Evolutionary conservation across 2,329 filamentous ascomycete genomes (phyloP), one percentile per base, ranked within the genome.

Genomic region (Ceratocystis papillata): DNA sequence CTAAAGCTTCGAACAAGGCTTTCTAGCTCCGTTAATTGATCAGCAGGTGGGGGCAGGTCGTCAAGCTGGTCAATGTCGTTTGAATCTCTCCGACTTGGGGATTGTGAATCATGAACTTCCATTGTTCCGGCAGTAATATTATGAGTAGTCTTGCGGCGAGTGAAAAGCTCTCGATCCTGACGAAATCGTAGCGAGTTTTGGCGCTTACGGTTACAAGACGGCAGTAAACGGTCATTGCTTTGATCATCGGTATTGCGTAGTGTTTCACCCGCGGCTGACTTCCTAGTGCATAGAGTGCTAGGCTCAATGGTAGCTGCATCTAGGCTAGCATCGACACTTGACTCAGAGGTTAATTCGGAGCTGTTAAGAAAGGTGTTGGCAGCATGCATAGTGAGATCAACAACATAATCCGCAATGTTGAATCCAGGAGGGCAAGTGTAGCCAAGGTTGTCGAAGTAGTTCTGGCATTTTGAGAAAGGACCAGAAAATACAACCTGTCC

Each of bases 351-450:
- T 8, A 78, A 75, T 15, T 82, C 83, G 65, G 87, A 83, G 44
- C 87, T 82, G 30, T 73, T 44, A 2, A 83, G 77, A 5, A 81
- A 78, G 22, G 79, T 82, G 57, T 81, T 80, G 67, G 89, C 84
- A 28, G 91, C 92, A 74, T 99, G 94, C 93, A 99, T 97, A 0
- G 94, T 97, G 50, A 99, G 81, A 74, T 99, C 94, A 37, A 99
- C 92, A 4, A 99, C 83, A 73, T 96, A 99, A 74, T 99, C 94
- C 3, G 94, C 94, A 75, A 99, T 97, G 72, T 99, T 99, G 82
- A 97, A 99, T 1, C 95, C 95, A 28, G 92, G 88, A 10, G 94
- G 94, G 73, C 95, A 99, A 62, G 88, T 80, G 74, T 96, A 99
- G 55, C 94, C 95, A 68, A 96, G 87, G 60, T 85, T 82, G 72